Evolutionary conservation across 805 yeast species (phyloP).

Genomic region (Yamadazyma ubonensis): DNA sequence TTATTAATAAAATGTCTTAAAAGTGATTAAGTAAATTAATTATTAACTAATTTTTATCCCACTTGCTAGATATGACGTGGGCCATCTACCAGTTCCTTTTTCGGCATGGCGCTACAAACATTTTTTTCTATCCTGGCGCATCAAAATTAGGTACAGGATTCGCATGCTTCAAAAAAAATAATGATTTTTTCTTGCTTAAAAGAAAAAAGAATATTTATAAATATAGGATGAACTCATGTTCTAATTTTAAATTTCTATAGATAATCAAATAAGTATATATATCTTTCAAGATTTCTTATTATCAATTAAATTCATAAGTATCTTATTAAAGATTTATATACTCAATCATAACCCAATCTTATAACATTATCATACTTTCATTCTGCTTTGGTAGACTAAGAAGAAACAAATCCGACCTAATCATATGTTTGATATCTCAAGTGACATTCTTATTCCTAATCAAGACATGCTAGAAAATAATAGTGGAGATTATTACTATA

Average conservation of each 20-base stretch:
- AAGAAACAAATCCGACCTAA: background rate
- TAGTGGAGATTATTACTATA: conserved; percentile 13
- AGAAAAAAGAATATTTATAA: conserved; percentile 9
- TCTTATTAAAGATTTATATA: background rate
- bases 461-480: conserved; percentile 14
- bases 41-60: background rate
- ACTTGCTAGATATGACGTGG: conserved; percentile 2
- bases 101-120: conserved; percentile 3
- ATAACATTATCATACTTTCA: background rate
- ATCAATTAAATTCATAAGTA: too few species aligned
- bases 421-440: conserved; percentile 15
- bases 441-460: conserved; percentile 15
- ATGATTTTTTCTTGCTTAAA: conserved; percentile 2
- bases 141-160: background rate
- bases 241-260: conserved; percentile 9
- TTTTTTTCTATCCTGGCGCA: conserved; percentile 1
- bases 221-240: conserved; percentile 10
- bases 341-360: background rate
- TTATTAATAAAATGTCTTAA: too few species aligned
- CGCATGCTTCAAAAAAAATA: conserved; percentile 4
- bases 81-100: conserved; percentile 3
- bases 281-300: too few species aligned
- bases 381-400: background rate
- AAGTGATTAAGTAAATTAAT: too few species aligned
- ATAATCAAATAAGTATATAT: conserved; percentile 4